These are phyloP conservation scores for Auricularia sp. DNA, from an alignment of 768 basidiomycete genomes.

Conservation along the genomic window DNA sequence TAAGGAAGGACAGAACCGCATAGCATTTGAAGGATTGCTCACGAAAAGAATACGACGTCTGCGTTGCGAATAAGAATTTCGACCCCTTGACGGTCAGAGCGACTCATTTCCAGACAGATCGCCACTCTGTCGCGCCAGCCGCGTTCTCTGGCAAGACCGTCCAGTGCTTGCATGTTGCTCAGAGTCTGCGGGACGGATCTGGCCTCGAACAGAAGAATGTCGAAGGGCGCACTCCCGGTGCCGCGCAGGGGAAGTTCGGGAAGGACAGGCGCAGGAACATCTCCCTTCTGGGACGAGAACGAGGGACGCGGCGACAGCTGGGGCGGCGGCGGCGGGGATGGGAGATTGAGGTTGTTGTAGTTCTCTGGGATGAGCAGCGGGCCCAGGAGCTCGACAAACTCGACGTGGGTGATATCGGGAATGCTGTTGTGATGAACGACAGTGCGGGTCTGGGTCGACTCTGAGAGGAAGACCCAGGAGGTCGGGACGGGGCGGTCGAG, in stretches of 20 bases:
- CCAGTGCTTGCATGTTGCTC: constrained; percentile 67
- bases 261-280: constrained; percentile 20
- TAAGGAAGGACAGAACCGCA: too few relatives aligned
- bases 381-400: constrained; percentile 69
- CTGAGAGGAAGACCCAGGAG: constrained; percentile 63
- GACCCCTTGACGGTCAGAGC: constrained; percentile 64
- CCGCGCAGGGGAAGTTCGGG: constrained; percentile 30
- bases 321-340: constrained; percentile 22
- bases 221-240: constrained; percentile 62
- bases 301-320: constrained; percentile 21
- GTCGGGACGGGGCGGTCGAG: constrained; percentile 62
- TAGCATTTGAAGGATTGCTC: neutral
- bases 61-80: constrained; percentile 48
- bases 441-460: constrained; percentile 49
- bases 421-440: constrained; percentile 83
- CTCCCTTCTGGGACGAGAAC: constrained; percentile 25
- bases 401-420: constrained; percentile 79
- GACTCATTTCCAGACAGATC: constrained; percentile 70
- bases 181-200: constrained; percentile 70
- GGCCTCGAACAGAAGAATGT: constrained; percentile 83
- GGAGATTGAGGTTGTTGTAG: constrained; percentile 36
- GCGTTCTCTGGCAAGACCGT: constrained; percentile 71
- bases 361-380: constrained; percentile 80
- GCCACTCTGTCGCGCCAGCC: constrained; percentile 79
- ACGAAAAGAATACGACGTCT: neutral